Evolutionary conservation across 306 rosid genomes (phyloP), one percentile per base, ranked within the genome.

Genomic region (Geum urbanum): DNA sequence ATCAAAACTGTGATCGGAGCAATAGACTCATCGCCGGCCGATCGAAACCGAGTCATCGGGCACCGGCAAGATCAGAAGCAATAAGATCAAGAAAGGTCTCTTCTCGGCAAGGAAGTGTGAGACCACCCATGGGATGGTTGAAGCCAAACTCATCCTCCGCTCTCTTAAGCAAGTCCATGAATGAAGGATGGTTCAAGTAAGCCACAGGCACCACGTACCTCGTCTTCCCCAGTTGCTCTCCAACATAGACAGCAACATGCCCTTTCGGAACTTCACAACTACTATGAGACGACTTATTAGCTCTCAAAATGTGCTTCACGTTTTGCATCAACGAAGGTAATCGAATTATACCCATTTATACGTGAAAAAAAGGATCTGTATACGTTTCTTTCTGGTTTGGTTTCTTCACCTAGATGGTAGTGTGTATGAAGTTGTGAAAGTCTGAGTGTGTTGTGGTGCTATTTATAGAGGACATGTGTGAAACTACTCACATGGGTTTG

Each of bases 101-200:
- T 72, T 85, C 96, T 79, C 72, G 82, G 86, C 96, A 85, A 11
- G 96, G 96, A 74, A 85, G 87, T 0, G 88, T 92, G 24, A 92
- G 80, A 43, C 86, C 87, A 0, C 97, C 97, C 95, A 84, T 87
- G 27, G 92, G 83, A 71, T 86, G 90, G 50, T 84, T 76, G 80
- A 86, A 89, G n/a, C 92, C 89, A 74, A 84, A 89, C 78, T 92
- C 92, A 83, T 92, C 92, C 84, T 89, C 92, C 0, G 91, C 87
- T 44, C 78, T 66, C 67, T 72, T 74, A 0, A 89, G 84, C 85
- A 92, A 66, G 63, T 77, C 86, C 67, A 78, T 74, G 72, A 92
- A 92, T 2, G 84, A 79, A 60, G 95, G 90, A 39, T 89, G 92
- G 71, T 85, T 91, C 81, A 91, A 73, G 75, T 70, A 87, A 2